Evolutionary conservation across 176 grass and related monocot species (phyloP), one percentile per base, ranked within the genome.

Genomic region (Elymus sibiricus): DNA sequence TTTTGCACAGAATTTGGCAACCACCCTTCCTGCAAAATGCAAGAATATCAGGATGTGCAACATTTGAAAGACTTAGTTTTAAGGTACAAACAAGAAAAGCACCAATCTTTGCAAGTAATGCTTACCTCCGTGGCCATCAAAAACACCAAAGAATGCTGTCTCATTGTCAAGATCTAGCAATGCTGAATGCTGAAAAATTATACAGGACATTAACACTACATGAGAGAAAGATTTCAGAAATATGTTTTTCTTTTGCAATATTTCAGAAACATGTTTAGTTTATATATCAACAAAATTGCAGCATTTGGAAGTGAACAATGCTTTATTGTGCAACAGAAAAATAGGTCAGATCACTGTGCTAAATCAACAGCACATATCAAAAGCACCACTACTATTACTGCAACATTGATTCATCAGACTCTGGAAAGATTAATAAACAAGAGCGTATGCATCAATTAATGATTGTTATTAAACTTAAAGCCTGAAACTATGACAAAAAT

Each of bases 1-100:
- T 86, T 99, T 99, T 2, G 97, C 94, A 88, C 97, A 99, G 88
- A 99, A 99, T 88, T 99, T 99, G 37, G 97, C 69, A 80, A 99
- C 97, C 46, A 91, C 92, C 90, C 81, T 94, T 81, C 97, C 97
- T 99, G 77, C 87, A 73, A 84, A 79, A 85, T 79, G 25, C 40
- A 84, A 83, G 64, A 26, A 87, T 34, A 84, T 73, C n/a, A 83
- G 65, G 15, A 32, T 70, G 29, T 13, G 22, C 11, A 65, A 27
- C 70, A 85, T 60, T 77, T 64, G 61, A 82, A 82, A 64, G 64
- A 51, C 5, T 51, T 75, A 21, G 17, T 2, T 63, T 66, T 44
- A 82, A 73, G 24, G 27, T 75, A 76, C 21, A 69, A 84, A 64
- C 39, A 89, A 60, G 59, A 79, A 91, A 64, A 34, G 11, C 25